Conservation (phyloP, 371 early-diverging fungal species). For the Mucor piriformis region DNA sequence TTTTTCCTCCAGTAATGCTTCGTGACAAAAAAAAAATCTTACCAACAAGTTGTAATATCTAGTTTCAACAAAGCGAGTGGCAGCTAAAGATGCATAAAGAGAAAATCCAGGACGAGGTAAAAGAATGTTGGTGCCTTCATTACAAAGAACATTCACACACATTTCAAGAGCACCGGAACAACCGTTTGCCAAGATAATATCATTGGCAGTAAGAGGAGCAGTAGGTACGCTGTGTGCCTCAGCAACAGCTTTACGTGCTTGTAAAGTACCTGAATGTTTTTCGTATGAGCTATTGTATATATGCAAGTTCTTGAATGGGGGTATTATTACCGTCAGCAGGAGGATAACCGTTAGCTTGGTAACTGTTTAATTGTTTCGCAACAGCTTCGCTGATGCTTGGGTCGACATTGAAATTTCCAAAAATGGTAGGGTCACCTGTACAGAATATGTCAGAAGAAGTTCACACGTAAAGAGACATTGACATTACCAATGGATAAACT, state of each 20-base stretch:
- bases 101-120: slow-evolving; percentile 91
- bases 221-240: slow-evolving; percentile 61
- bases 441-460: slow-evolving; percentile 1
- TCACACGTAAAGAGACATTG: neutral
- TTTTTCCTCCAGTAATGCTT: neutral
- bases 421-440: slow-evolving; percentile 86
- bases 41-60: slow-evolving; percentile 80
- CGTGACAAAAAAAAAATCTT: slow-evolving; percentile 17
- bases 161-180: slow-evolving; percentile 87
- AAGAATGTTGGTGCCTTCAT: slow-evolving; percentile 84
- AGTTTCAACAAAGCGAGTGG: slow-evolving; percentile 75
- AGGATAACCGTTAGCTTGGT: slow-evolving; percentile 83
- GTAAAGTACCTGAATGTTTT: slow-evolving; percentile 49
- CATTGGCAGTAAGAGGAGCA: slow-evolving; percentile 72
- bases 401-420: slow-evolving; percentile 89
- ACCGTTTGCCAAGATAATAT: slow-evolving; percentile 85
- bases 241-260: slow-evolving; percentile 83
- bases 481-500: slow-evolving; percentile 77
- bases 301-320: neutral
- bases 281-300: neutral
- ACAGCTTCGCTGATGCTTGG: slow-evolving; percentile 71
- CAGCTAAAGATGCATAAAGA: slow-evolving; percentile 84
- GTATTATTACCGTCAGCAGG: slow-evolving; percentile 75
- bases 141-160: slow-evolving; percentile 73
- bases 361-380: slow-evolving; percentile 64